A percentile compares a stretch with the other conserved stretches of the same genome.
Evolutionary conservation across 305 asterid genomes (phyloP).

Genomic region (Salvia sclarea): DNA sequence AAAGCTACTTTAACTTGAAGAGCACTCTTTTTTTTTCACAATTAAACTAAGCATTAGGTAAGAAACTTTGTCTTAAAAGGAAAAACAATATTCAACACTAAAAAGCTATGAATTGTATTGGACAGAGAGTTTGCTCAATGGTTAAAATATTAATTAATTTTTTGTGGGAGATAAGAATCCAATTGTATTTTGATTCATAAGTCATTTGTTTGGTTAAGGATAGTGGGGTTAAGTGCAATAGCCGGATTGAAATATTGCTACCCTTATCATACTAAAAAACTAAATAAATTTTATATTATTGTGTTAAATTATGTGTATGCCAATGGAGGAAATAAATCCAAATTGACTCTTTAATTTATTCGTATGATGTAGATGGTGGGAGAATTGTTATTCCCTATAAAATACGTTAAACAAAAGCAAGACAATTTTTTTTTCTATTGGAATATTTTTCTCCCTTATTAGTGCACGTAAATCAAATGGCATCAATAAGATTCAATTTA

Average conservation of each 20-base stretch:
- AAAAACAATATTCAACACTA: background rate
- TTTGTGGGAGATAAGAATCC: slow-evolving; percentile 1
- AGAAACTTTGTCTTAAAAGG: slow-evolving; percentile 13
- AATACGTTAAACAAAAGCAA: background rate
- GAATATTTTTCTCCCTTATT: background rate
- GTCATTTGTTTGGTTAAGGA: slow-evolving; percentile 29
- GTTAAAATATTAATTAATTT: slow-evolving; percentile 1
- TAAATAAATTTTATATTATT: background rate
- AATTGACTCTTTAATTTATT: background rate
- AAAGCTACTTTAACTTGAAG: slow-evolving; percentile 35
- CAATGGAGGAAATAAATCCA: background rate
- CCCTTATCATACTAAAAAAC: background rate
- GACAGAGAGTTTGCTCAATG: background rate
- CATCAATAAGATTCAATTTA: background rate
- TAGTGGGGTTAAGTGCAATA: slow-evolving; percentile 29
- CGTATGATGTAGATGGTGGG: background rate
- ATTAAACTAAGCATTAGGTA: slow-evolving; percentile 34
- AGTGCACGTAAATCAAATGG: background rate
- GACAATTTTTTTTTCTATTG: background rate
- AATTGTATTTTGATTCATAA: slow-evolving; percentile 6
- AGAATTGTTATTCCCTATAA: background rate
- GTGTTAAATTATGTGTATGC: background rate
- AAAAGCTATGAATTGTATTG: slow-evolving; percentile 27
- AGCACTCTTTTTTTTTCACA: slow-evolving; percentile 16
- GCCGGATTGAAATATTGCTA: slow-evolving; percentile 10